phyloP scores from a whole-genome alignment of 2,329 filamentous ascomycete genomes.

The Alternaria postmessia region DNA sequence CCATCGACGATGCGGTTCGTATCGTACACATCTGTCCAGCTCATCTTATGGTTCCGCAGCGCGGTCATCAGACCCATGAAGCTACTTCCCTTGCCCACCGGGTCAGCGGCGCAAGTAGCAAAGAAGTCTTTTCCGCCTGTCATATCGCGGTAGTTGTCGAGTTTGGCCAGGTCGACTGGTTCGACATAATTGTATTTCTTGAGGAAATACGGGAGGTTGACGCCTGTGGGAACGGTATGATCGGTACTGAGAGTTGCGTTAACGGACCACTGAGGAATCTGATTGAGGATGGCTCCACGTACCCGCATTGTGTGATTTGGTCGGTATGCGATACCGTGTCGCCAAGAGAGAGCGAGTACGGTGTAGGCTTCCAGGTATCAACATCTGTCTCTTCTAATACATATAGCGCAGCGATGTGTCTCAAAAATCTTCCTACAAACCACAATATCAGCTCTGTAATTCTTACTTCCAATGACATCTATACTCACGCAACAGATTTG shows the following conservation, averaged over 20 bases:
- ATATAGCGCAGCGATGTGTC: conserved; percentile 8
- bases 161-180: not conserved
- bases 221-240: conserved; percentile 2
- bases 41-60: conserved; percentile 9
- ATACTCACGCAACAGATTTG: conserved; percentile 4
- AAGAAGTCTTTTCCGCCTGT: conserved; percentile 7
- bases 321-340: conserved; percentile 8
- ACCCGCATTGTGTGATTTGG: conserved; percentile 13
- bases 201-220: conserved; percentile 9
- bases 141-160: conserved; percentile 17
- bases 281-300: not conserved
- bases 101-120: conserved; percentile 4
- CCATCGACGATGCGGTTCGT: conserved; percentile 1
- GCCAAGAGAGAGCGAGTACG: conserved; percentile 11
- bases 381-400: conserved; percentile 7
- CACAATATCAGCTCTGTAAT: not conserved
- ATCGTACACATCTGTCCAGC: conserved; percentile 12
- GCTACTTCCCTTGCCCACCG: conserved; percentile 13
- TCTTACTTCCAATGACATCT: too few species aligned
- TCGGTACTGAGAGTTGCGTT: not conserved
- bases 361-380: conserved; percentile 12
- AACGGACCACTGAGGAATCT: not conserved
- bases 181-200: conserved; percentile 11
- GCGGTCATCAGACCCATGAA: conserved; percentile 6
- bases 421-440: not conserved